A percentile compares a stretch with the other conserved stretches of the same genome.
Conservation (phyloP, 2,329 filamentous ascomycete species). For the Penicillium sp. region DNA sequence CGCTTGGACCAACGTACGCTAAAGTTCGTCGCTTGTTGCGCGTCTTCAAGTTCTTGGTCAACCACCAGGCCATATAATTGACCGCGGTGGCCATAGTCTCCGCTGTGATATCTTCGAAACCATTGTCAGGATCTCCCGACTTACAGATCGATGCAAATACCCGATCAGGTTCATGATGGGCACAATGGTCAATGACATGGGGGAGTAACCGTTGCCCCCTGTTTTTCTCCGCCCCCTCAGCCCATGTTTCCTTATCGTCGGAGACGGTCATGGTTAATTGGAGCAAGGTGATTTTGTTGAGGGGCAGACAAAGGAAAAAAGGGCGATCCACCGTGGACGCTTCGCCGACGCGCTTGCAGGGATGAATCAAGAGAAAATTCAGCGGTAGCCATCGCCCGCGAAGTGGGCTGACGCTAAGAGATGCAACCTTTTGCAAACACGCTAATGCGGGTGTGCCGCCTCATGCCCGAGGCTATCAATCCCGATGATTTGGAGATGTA, state of each 20-base stretch:
- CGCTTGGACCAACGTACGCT: conserved; percentile 12
- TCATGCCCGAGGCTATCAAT: not conserved
- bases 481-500: not conserved
- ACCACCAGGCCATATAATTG: conserved; percentile 14
- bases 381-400: not conserved
- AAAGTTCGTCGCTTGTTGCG: conserved; percentile 5
- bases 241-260: not conserved
- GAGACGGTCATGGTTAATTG: not conserved
- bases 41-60: conserved; percentile 7
- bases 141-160: conserved; percentile 9
- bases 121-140: conserved; percentile 6
- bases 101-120: conserved; percentile 14
- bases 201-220: conserved; percentile 13
- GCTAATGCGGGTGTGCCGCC: conserved; percentile 13
- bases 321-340: not conserved
- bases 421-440: not conserved
- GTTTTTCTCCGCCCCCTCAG: conserved; percentile 9
- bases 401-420: not conserved
- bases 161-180: conserved; percentile 14
- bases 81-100: conserved; percentile 8
- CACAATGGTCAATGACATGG: conserved; percentile 16
- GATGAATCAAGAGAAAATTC: not conserved
- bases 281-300: not conserved
- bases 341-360: not conserved
- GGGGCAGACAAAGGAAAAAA: not conserved